These are phyloP conservation scores for Aspergillus tanneri DNA, from an alignment of 2,329 filamentous ascomycete species.

Conservation along the genomic window DNA sequence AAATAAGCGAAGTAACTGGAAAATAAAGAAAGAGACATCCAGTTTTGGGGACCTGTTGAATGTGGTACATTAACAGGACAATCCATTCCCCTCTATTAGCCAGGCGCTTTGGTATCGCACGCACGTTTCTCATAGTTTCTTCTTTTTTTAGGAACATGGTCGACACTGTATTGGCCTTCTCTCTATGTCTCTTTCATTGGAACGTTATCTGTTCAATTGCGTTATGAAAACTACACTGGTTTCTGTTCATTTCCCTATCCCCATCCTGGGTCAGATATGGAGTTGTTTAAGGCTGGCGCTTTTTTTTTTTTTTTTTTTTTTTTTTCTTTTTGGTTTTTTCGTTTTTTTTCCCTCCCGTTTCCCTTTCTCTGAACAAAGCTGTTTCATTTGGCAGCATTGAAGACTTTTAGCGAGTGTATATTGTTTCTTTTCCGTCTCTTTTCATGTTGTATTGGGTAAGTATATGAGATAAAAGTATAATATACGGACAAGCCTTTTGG, in stretches of 20 bases:
- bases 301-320: not conserved
- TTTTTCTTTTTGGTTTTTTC: constrained; percentile 6
- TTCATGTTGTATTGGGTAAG: constrained; percentile 12
- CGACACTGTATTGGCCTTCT: not conserved
- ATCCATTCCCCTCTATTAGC: constrained; percentile 9
- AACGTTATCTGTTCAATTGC: not conserved
- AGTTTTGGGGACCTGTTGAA: constrained; percentile 40
- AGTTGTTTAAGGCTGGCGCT: constrained; percentile 1
- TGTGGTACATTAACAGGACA: constrained; percentile 32
- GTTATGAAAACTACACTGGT: not conserved
- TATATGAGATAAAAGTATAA: constrained; percentile 11
- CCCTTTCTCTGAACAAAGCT: constrained; percentile 16
- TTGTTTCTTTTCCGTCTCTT: constrained; percentile 8
- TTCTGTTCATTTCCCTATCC: not conserved
- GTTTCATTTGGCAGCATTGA: constrained; percentile 12
- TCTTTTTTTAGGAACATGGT: not conserved
- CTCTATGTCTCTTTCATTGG: not conserved
- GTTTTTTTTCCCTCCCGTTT: constrained; percentile 6
- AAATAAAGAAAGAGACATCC: constrained; percentile 41
- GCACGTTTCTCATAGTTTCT: constrained; percentile 2
- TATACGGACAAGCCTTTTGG: constrained; percentile 7
- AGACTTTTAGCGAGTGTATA: not conserved
- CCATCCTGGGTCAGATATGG: not conserved
- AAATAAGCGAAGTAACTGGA: constrained; percentile 50
- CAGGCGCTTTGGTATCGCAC: constrained; percentile 7